These are phyloP conservation scores for Suillus ampliporus DNA, from an alignment of 768 basidiomycete species.

Conservation along the genomic window DNA sequence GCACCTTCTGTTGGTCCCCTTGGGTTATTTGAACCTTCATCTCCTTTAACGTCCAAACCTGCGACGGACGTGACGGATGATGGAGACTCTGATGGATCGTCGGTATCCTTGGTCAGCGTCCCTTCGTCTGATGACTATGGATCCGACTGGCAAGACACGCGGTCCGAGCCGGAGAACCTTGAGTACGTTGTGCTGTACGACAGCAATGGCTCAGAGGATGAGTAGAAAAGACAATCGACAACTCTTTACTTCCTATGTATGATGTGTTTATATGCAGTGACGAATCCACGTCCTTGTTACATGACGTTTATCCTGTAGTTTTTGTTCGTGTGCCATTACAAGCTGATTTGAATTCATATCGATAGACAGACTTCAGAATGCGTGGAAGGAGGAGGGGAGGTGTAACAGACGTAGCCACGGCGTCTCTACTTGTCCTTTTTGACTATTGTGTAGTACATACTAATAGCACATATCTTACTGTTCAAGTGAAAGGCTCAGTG, in stretches of 20 bases:
- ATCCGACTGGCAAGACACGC: constrained; percentile 64
- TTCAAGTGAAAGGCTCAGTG: too few species aligned
- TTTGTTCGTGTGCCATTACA: constrained; percentile 6
- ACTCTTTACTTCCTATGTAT: constrained; percentile 9
- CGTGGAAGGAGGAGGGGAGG: too few species aligned
- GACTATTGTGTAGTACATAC: too few species aligned
- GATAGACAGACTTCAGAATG: neutral
- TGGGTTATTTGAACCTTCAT: constrained; percentile 16
- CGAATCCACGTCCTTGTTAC: neutral
- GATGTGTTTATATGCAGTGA: constrained; percentile 17
- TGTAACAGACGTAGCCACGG: too few species aligned
- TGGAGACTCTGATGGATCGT: constrained; percentile 47
- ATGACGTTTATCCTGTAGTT: neutral
- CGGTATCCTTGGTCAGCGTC: constrained; percentile 64
- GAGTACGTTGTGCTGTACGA: constrained; percentile 82
- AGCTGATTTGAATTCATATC: neutral
- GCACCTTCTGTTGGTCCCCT: constrained; percentile 18
- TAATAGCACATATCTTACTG: too few species aligned
- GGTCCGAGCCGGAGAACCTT: constrained; percentile 45
- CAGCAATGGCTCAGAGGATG: constrained; percentile 61
- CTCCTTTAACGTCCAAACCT: constrained; percentile 29
- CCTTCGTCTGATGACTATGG: constrained; percentile 61
- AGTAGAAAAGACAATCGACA: constrained; percentile 23
- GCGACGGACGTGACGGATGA: constrained; percentile 46
- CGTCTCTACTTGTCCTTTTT: too few species aligned